Base-by-base conservation (phyloP, 768 basidiomycete species). In the Russula olivacea region DNA sequence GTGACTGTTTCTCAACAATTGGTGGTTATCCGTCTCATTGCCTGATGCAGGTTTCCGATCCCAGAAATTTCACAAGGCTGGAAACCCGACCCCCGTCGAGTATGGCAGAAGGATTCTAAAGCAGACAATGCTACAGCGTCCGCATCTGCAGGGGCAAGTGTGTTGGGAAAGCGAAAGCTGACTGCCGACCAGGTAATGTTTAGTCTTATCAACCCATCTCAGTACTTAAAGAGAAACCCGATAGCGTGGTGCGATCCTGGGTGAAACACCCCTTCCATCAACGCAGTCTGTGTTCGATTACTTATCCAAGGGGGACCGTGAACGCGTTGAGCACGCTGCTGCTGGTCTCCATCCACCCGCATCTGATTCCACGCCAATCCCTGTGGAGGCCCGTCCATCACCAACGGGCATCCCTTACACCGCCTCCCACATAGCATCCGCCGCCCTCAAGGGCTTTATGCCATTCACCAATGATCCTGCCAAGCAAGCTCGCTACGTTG, bases 231-330 rank as follows among this genome's bases (percentile, higher is more conserved):
- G 19, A 28, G n/a, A 52, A 30, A 34, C 41, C 25, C 47, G 14
- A 49, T 30, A 98, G 94, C 83, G 97, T 55, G 96, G 93, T 30
- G 75, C 80, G 1, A 78, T 89, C 21, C 78, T 98, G 0, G 95
- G 95, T 58, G 97, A 98, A 74, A 83, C 83, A 11, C 84, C 84
- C 12, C 77, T 91, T 12, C 80, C 85, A 14, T 75, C 85, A 3
- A 82, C 89, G 2, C 84, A 85, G 12, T 98, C 96, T 0, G 83
- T 99, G 17, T 98, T 96, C 72, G 95, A 98, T 50, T 98, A 86
- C 72, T 84, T 98, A 72, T 96, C 97, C 0, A 83, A 88, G 66
- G 95, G 94, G 69, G 93, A 96, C 69, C 83, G 85, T 60, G 94
- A 97, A 63, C 86, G 95, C 7, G 80, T 99, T 17, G 80, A 86